Base-by-base conservation (phyloP, 371 early-diverging fungal species). In the Rhizopus arrhizus region DNA sequence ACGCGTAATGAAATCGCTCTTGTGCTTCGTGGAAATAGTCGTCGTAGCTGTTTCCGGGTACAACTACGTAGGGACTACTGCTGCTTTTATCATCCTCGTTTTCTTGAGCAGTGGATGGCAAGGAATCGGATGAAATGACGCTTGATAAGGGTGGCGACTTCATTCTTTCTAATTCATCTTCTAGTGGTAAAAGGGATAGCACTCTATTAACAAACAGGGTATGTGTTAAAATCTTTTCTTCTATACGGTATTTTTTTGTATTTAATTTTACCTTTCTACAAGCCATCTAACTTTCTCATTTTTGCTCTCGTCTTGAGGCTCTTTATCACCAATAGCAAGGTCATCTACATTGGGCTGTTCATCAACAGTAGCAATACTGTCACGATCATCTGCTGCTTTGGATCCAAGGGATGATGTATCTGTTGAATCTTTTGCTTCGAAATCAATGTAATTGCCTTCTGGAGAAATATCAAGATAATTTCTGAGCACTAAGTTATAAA, bases 401-500 rank as follows among this genome's bases (percentile, higher is more conserved):
- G 78, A 74, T 32, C 70, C 70, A 2, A 77, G n/a, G 1, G 73
- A 76, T 1, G 77, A 76, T 7, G 68, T 67, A 42, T 76, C 76
- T n/a, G 73, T 73, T 9, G 38, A 42, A 55, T 70, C 68, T 55
- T 61, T 41, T 15, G 47, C 16, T 16, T 54, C 64, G 35, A 73
- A 75, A n/a, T 74, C 75, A 38, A 72, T 63, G 33, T 76, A 76
- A n/a, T 78, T 74, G 10, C 76, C 79, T 11, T 75, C 76, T 0
- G 77, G 72, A 3, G 70, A 69, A 15, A 75, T 74, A 57, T 77
- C 81, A 3, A 74, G 42, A 61, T 84, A 86, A 54, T 87, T 86
- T 47, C 85, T 74, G n/a, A 87, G 74, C 1, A 85, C 81, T 7
- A 87, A 69, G 48, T 83, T 84, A 47, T 78, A 81, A 45, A 80